Conservation (phyloP, 129 eudicot genomes). For the Flaveria brownii region DNA sequence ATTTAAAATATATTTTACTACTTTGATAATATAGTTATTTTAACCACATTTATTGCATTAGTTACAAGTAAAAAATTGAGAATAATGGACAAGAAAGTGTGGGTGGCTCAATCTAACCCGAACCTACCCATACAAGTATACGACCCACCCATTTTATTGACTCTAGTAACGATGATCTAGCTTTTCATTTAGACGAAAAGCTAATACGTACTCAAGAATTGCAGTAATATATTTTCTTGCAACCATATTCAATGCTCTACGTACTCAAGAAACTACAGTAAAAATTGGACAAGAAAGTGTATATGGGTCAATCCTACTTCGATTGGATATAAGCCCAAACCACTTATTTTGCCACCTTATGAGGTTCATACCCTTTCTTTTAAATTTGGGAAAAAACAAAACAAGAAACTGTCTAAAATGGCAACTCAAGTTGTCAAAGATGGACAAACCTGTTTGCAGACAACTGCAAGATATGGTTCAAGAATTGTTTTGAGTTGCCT, state of each 20-base stretch:
- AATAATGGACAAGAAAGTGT: no score
- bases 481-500: conserved; percentile 93
- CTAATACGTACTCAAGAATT: background rate
- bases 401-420: background rate
- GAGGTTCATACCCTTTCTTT: background rate
- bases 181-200: background rate
- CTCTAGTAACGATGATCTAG: background rate
- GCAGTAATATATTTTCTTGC: background rate
- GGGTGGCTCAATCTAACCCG: no score
- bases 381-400: background rate
- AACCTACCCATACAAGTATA: background rate
- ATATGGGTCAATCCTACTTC: background rate
- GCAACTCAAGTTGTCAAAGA: background rate
- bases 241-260: background rate
- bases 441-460: conserved; percentile 80
- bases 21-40: no score
- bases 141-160: background rate
- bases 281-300: background rate
- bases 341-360: background rate
- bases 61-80: no score
- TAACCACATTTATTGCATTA: no score
- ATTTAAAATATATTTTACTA: no score
- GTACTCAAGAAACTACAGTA: background rate
- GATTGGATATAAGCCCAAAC: background rate
- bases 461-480: conserved; percentile 98